Base-by-base conservation (phyloP, 106 monocot genomes). In the Cymbidium sinense region DNA sequence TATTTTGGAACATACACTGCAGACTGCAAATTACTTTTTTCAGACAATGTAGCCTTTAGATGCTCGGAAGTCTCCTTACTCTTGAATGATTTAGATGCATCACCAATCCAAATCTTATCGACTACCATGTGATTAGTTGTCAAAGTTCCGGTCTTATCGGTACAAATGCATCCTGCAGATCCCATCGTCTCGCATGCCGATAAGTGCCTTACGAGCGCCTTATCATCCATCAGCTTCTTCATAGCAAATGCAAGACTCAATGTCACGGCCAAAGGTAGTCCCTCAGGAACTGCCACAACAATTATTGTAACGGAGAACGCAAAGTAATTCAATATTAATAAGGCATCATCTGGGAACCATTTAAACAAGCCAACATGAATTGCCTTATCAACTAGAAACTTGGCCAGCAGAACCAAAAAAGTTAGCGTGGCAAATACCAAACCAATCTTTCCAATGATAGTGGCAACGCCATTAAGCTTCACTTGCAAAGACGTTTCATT, bases 111-210 rank as follows among this genome's bases (percentile, higher is more conserved):
- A 54, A 92, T 65, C 79, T 87, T 98, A 82, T 88, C n/a, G n/a
- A n/a, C 83, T 12, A 98, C 85, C 98, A 98, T 98, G 73, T 87
- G 98, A 83, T n/a, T 98, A 94, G 98, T 94, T 44, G 98, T 98
- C 77, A 98, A 70, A 28, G 98, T 98, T 25, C 98, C 94, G 7
- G 98, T 98, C 83, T 98, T 98, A 83, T 98, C 98, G 5, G 94
- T 98, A 76, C 98, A 98, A 74, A 98, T 98, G 85, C 94, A 92
- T 78, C 75, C n/a, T 83, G 89, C 78, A 75, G 98, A 98, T n/a
- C 98, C 98, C 98, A 98, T 94, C 25, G 98, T n/a, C n/a, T 98
- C 98, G 71, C 98, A 98, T 47, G 98, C 98, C 50, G 98, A 89
- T 25, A 98, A 81, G 75, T 98, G 94, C 54, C 98, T 85, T 7